Evolutionary conservation across 2,329 filamentous ascomycete species (phyloP).

Genomic region (Trichoderma oligosporum): DNA sequence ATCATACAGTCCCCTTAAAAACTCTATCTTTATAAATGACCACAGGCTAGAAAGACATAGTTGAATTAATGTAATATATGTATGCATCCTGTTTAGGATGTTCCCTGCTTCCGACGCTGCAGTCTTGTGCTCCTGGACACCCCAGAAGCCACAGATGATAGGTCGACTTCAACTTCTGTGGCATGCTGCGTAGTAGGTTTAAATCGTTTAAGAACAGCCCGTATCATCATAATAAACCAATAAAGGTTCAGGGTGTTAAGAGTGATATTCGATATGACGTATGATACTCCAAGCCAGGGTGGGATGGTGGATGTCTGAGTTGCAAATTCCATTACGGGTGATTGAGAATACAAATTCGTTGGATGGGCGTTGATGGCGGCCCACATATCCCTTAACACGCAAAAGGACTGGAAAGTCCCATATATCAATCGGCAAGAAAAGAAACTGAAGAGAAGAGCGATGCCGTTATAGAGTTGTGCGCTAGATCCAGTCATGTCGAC

Average conservation of each 20-base stretch:
- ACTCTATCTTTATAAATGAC: not conserved
- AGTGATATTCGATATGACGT: slow-evolving; percentile 65
- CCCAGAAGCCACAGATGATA: slow-evolving; percentile 31
- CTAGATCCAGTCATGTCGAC: slow-evolving; percentile 71
- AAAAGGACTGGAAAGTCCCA: slow-evolving; percentile 67
- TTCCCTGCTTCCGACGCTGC: slow-evolving; percentile 31
- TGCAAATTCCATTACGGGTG: slow-evolving; percentile 41
- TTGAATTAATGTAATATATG: not conserved
- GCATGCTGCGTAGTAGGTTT: slow-evolving; percentile 41
- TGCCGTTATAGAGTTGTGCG: slow-evolving; percentile 73
- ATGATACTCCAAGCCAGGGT: slow-evolving; percentile 64
- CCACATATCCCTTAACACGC: slow-evolving; percentile 69
- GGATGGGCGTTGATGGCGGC: slow-evolving; percentile 42
- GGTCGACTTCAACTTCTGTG: slow-evolving; percentile 31
- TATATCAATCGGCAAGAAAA: slow-evolving; percentile 74
- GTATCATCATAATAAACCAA: slow-evolving; percentile 87
- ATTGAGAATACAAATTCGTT: slow-evolving; percentile 27
- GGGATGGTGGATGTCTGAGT: slow-evolving; percentile 54
- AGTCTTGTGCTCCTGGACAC: slow-evolving; percentile 22
- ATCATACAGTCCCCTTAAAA: not conserved
- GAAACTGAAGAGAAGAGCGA: slow-evolving; percentile 68
- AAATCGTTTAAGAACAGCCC: slow-evolving; percentile 73
- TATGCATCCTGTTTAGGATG: not conserved
- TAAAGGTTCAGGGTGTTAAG: slow-evolving; percentile 76
- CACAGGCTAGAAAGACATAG: not conserved